Conservation (phyloP, 2,329 filamentous ascomycete genomes). For the Cercospora canescens region DNA sequence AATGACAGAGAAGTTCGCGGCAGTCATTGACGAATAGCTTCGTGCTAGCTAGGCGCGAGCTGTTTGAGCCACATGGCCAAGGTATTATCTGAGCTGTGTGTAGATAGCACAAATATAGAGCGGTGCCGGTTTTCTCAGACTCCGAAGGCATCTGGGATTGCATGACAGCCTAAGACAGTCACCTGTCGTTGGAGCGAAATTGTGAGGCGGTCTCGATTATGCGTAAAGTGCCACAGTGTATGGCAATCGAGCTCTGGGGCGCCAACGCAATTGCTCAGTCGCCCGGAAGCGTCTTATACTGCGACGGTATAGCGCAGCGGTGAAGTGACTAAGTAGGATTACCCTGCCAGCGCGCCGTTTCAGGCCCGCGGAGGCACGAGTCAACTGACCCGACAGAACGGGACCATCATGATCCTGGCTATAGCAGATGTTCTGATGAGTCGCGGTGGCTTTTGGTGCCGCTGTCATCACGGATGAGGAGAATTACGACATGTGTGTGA, state of each 20-base stretch:
- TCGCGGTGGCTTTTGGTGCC: neutral
- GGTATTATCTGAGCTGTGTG: neutral
- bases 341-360: neutral
- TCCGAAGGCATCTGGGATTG: neutral
- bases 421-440: neutral
- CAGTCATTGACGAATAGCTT: slow-evolving; percentile 86
- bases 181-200: neutral
- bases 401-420: neutral
- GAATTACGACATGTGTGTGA: neutral
- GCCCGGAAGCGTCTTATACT: neutral
- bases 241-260: neutral
- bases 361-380: neutral
- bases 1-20: slow-evolving; percentile 97
- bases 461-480: neutral
- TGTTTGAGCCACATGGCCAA: slow-evolving; percentile 3
- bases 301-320: neutral
- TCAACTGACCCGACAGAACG: neutral
- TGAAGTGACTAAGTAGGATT: neutral
- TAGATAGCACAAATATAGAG: slow-evolving; percentile 13
- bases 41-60: neutral
- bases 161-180: neutral
- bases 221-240: neutral
- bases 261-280: no score
- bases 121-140: slow-evolving; percentile 4
- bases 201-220: neutral